phyloP scores from a whole-genome alignment of 1,284 basidiomycete species.

The Ceratobasidium sp. region DNA sequence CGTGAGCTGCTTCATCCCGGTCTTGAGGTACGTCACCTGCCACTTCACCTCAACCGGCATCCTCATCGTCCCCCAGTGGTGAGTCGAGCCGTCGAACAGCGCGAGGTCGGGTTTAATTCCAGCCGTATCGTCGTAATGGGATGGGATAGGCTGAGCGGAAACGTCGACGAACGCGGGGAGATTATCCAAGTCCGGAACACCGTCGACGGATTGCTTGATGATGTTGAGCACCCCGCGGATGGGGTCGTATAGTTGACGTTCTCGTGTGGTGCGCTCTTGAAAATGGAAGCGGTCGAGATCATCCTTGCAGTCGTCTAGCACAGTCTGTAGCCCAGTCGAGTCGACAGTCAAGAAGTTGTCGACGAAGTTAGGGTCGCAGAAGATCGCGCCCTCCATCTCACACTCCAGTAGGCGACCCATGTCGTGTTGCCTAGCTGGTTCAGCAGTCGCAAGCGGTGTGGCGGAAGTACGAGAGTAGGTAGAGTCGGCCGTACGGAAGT shows the following conservation, averaged over 20 bases:
- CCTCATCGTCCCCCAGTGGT: background rate
- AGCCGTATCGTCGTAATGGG: background rate
- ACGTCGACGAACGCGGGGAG: background rate
- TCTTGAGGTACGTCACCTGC: background rate
- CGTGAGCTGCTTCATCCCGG: background rate
- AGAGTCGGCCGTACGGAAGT: too few relatives aligned
- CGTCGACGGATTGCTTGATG: constrained; percentile 8
- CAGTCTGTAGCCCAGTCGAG: background rate
- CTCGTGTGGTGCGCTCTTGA: background rate
- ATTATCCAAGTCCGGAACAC: too few relatives aligned
- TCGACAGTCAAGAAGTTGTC: constrained; percentile 24
- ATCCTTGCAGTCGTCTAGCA: background rate
- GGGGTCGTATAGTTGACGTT: background rate
- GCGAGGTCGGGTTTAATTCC: constrained; percentile 27
- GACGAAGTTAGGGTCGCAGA: constrained; percentile 15
- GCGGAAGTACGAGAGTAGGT: background rate
- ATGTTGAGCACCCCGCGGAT: constrained; percentile 1
- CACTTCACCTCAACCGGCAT: constrained; percentile 31
- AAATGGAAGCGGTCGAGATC: background rate
- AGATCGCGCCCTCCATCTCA: constrained; percentile 17
- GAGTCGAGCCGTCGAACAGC: background rate
- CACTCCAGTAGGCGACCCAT: constrained; percentile 4
- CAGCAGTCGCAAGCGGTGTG: background rate
- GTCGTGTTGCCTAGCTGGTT: background rate
- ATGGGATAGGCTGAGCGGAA: background rate